Evolutionary conservation across 768 basidiomycete species (phyloP).

Genomic region (Boletellus ananiceps): DNA sequence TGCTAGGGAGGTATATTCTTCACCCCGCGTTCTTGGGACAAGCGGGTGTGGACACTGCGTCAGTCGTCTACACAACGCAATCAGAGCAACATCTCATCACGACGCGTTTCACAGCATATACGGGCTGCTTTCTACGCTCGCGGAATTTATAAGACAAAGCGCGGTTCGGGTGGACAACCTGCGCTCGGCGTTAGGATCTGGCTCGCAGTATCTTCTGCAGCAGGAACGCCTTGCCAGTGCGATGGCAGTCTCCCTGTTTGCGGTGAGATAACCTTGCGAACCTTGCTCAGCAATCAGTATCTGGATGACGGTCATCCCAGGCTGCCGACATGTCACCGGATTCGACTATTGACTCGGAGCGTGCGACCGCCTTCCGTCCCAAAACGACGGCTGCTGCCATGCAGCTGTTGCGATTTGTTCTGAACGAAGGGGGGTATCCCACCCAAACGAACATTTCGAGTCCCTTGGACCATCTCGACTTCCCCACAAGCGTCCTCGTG

Average conservation of each 20-base stretch:
- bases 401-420: slow-evolving; percentile 38
- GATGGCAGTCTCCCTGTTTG: slow-evolving; percentile 35
- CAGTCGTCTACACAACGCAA: slow-evolving; percentile 7
- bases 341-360: background rate
- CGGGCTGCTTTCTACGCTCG: slow-evolving; percentile 10
- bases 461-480: slow-evolving; percentile 32
- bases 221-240: slow-evolving; percentile 32
- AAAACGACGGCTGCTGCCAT: slow-evolving; percentile 43
- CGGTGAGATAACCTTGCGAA: slow-evolving; percentile 22
- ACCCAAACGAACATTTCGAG: slow-evolving; percentile 3
- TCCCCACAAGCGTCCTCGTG: slow-evolving; percentile 48
- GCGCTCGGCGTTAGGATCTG: slow-evolving; percentile 2
- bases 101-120: slow-evolving; percentile 9
- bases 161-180: slow-evolving; percentile 14
- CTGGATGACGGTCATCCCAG: slow-evolving; percentile 10
- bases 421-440: slow-evolving; percentile 27
- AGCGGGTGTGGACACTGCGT: slow-evolving; percentile 15
- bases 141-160: slow-evolving; percentile 19
- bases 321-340: slow-evolving; percentile 17
- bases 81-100: background rate
- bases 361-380: slow-evolving; percentile 37
- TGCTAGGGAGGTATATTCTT: slow-evolving; percentile 55
- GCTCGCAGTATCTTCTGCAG: slow-evolving; percentile 10
- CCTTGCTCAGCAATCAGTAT: background rate
- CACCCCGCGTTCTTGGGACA: slow-evolving; percentile 32